Base-by-base conservation (phyloP, 768 basidiomycete genomes). In the Boletus sp. region DNA sequence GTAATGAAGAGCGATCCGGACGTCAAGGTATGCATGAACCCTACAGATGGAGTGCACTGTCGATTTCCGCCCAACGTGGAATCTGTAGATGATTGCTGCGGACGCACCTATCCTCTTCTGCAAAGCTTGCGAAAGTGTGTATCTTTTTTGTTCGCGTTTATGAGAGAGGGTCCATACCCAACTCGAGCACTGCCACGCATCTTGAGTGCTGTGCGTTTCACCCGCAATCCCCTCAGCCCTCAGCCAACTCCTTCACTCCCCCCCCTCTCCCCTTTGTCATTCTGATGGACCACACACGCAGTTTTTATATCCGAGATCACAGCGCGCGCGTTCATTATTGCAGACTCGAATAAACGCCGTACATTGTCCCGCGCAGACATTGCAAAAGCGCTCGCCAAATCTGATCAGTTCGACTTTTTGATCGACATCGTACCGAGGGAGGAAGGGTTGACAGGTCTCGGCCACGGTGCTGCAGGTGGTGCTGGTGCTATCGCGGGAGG, bases 1-100 rank as follows among this genome's bases (percentile, higher is more conserved):
- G 96, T 98, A 53, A 97, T 98, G 92, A 98, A 98, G 79, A 95
- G 89, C 70, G 93, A 94, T 74, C 91, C 93, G 4, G 93, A 95
- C 63, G 93, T 98, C 59, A 94, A 94, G 83, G 93, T 96, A 68
- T 66, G 83, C 17, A 42, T 49, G 40, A 11, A 17, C 45, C 3
- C 19, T 27, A 42, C 19, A 7, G 27, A 34, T 32, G 39, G 55
- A 1, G 35, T 30, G 14, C 9, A 17, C 33, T 37, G 6, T n/a
- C 11, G 49, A 60, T 42, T 29, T 29, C 21, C 21, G 25, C 27
- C 49, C 59, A 34, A 58, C 35, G 33, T 37, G 38, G 9, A 39
- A 44, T 37, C 7, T 29, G 44, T 32, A 94, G 94, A 98, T 98
- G 96, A 98, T 98, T 63, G 93, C 96, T 50, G 93, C 93, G 54